phyloP scores from a whole-genome alignment of 768 basidiomycete genomes.

The Chalciporus pseudorubinellus region DNA sequence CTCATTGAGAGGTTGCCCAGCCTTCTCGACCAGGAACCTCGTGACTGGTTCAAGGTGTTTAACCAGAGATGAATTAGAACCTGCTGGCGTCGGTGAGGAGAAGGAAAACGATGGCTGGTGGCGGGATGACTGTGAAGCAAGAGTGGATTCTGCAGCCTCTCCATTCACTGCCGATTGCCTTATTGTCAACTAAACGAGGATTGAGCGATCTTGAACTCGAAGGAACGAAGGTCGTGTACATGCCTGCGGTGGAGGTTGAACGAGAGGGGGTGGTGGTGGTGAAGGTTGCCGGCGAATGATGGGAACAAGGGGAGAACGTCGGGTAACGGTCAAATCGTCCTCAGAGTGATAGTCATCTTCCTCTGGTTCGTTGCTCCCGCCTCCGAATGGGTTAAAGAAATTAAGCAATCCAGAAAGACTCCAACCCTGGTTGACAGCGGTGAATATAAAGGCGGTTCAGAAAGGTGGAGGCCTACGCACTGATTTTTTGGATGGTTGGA shows the following conservation, averaged over 20 bases:
- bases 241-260: constrained; percentile 28
- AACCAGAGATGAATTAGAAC: constrained; percentile 29
- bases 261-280: constrained; percentile 20
- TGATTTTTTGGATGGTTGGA: constrained; percentile 42
- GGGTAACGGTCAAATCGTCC: constrained; percentile 24
- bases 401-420: constrained; percentile 48
- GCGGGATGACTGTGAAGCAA: constrained; percentile 11
- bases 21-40: constrained; percentile 47
- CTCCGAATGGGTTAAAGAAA: constrained; percentile 49
- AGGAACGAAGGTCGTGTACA: constrained; percentile 19
- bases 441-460: constrained; percentile 8
- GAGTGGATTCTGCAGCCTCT: constrained; percentile 11
- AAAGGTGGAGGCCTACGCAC: constrained; percentile 30
- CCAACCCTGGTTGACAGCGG: constrained; percentile 40
- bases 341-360: constrained; percentile 15
- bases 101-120: constrained; percentile 19
- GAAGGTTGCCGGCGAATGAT: constrained; percentile 25
- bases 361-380: constrained; percentile 17
- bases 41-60: constrained; percentile 49
- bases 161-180: constrained; percentile 16
- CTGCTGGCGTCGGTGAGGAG: constrained; percentile 11
- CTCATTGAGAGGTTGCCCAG: constrained; percentile 46
- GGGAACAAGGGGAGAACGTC: constrained; percentile 25
- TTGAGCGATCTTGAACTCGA: constrained; percentile 22
- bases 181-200: constrained; percentile 22